A percentile compares a stretch with the other conserved stretches of the same genome.
These are phyloP conservation scores for Nemania sp. DNA, from an alignment of 2,329 filamentous ascomycete genomes.

Conservation along the genomic window DNA sequence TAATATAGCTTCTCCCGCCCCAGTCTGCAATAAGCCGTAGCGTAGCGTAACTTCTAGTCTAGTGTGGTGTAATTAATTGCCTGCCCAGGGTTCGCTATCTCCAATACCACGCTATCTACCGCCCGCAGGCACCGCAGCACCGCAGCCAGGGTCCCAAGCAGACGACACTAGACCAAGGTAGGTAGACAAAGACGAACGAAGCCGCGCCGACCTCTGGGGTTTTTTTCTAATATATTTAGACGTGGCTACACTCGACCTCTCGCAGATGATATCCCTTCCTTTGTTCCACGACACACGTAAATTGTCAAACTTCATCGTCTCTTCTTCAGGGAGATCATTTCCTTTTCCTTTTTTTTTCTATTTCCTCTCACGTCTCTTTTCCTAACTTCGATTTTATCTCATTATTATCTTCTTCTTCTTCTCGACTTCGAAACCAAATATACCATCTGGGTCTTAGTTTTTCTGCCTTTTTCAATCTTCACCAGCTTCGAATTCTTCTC, in stretches of 20 bases:
- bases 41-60: neutral
- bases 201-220: neutral
- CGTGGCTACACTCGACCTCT: slow-evolving; percentile 23
- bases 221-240: slow-evolving; percentile 31
- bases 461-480: no score
- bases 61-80: neutral
- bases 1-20: slow-evolving; percentile 14
- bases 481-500: no score
- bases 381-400: slow-evolving; percentile 4
- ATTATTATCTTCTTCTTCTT: slow-evolving; percentile 3
- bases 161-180: neutral
- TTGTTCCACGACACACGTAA: slow-evolving; percentile 19
- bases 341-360: slow-evolving; percentile 26
- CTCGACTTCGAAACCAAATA: slow-evolving; percentile 28
- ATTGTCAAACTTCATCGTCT: slow-evolving; percentile 22
- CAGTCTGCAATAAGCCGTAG: neutral
- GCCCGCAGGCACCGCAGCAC: slow-evolving; percentile 19
- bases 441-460: slow-evolving; percentile 22
- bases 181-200: neutral
- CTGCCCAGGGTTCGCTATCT: neutral
- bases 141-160: neutral
- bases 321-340: slow-evolving; percentile 25
- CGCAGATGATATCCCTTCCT: slow-evolving; percentile 11
- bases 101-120: slow-evolving; percentile 17
- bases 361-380: slow-evolving; percentile 21